Evolutionary conservation across 1,284 basidiomycete species (phyloP).

Genomic region (Fomitopsis pinicola): DNA sequence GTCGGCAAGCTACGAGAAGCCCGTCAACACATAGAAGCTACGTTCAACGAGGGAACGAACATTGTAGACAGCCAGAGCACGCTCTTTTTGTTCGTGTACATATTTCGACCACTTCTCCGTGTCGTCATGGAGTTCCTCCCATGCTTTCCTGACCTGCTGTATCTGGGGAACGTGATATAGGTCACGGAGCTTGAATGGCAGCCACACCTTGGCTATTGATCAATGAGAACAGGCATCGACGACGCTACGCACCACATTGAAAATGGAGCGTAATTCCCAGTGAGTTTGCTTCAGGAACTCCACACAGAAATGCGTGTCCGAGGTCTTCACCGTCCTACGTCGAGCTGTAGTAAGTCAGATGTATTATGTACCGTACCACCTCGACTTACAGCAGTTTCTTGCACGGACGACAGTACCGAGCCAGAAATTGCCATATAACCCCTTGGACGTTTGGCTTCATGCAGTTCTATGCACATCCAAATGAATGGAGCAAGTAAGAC

Average conservation of each 20-base stretch:
- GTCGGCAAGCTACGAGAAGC: background rate
- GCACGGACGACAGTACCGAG: conserved; percentile 1
- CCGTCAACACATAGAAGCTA: background rate
- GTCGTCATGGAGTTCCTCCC: background rate
- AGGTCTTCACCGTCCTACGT: background rate
- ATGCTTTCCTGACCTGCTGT: background rate
- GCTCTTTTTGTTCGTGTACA: background rate
- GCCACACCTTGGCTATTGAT: background rate
- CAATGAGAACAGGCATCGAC: background rate
- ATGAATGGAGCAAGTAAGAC: no score
- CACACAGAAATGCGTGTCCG: background rate
- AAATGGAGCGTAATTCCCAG: background rate
- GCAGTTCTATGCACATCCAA: background rate
- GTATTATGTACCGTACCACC: no score
- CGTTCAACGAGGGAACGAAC: background rate
- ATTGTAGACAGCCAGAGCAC: background rate
- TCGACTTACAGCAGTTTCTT: background rate
- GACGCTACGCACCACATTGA: background rate
- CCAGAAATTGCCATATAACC: background rate
- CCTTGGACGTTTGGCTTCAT: background rate
- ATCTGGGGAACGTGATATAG: background rate
- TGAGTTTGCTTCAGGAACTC: background rate
- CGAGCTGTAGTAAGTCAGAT: no score
- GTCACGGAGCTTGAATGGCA: no score
- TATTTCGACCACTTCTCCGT: background rate